phyloP scores from a whole-genome alignment of 441 rosid species.

The Mallotus japonicus region DNA sequence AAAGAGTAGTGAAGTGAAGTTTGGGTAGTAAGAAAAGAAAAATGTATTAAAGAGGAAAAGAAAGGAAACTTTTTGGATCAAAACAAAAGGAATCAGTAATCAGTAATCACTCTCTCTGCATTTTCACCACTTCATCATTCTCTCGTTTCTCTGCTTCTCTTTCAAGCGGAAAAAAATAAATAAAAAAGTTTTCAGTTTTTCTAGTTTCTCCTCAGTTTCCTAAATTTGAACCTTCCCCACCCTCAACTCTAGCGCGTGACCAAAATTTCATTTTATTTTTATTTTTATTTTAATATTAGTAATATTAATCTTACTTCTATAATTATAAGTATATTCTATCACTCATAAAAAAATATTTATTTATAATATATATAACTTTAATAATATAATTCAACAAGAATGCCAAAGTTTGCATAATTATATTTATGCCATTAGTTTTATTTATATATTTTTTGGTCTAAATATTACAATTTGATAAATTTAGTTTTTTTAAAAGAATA shows the following conservation, averaged over 20 bases:
- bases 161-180: too few species aligned
- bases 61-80: conserved; percentile 44
- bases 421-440: too few species aligned
- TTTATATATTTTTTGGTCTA: too few species aligned
- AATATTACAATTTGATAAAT: too few species aligned
- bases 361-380: too few species aligned
- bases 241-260: conserved; percentile 6
- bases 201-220: neutral
- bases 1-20: conserved; percentile 28
- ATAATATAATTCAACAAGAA: too few species aligned
- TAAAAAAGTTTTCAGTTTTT: conserved; percentile 15
- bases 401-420: too few species aligned
- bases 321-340: too few species aligned
- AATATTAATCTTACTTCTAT: too few species aligned
- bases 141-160: conserved; percentile 27
- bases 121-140: conserved; percentile 34
- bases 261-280: neutral
- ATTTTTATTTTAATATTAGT: too few species aligned
- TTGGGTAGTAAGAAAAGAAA: conserved; percentile 40
- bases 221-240: neutral
- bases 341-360: too few species aligned
- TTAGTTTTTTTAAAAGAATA: too few species aligned
- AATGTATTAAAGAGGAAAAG: conserved; percentile 10
- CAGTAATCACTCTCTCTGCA: conserved; percentile 6
- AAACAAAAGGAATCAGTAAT: conserved; percentile 39